These are phyloP conservation scores for Podaxis mareebaensis DNA, from an alignment of 768 basidiomycete genomes.

Conservation along the genomic window DNA sequence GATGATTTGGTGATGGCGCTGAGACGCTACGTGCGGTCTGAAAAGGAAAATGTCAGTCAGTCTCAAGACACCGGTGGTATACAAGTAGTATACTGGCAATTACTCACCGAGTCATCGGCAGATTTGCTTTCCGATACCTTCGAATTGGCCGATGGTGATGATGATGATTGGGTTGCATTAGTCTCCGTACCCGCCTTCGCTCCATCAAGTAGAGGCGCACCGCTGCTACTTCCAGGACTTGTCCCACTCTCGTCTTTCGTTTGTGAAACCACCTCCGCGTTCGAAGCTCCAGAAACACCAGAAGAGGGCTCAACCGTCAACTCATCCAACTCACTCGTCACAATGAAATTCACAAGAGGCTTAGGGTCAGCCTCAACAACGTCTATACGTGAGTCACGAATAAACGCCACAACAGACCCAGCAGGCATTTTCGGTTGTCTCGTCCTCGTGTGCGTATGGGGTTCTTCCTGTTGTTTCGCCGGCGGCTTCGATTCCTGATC, in stretches of 20 bases:
- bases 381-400: slow-evolving; percentile 62
- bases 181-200: not conserved
- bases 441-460: not conserved
- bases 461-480: slow-evolving; percentile 2
- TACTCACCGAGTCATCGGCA: slow-evolving; percentile 56
- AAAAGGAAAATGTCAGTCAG: slow-evolving; percentile 11
- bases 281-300: not conserved
- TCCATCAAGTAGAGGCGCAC: not conserved
- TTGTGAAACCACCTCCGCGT: not conserved
- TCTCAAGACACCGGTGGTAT: not conserved
- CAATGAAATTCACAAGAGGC: slow-evolving; percentile 69
- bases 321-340: slow-evolving; percentile 75
- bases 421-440: slow-evolving; percentile 69
- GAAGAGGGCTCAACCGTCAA: slow-evolving; percentile 18
- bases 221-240: not conserved
- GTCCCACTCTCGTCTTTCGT: not conserved
- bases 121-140: slow-evolving; percentile 48
- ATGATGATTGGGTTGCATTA: not conserved
- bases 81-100: slow-evolving; percentile 14
- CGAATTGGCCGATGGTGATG: slow-evolving; percentile 17
- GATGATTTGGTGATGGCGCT: slow-evolving; percentile 37
- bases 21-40: slow-evolving; percentile 48
- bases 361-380: slow-evolving; percentile 46
- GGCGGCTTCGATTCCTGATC: not conserved
- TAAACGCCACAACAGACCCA: slow-evolving; percentile 73